Base-by-base conservation (phyloP, 1,284 basidiomycete genomes). In the Porodaedalea pini region DNA sequence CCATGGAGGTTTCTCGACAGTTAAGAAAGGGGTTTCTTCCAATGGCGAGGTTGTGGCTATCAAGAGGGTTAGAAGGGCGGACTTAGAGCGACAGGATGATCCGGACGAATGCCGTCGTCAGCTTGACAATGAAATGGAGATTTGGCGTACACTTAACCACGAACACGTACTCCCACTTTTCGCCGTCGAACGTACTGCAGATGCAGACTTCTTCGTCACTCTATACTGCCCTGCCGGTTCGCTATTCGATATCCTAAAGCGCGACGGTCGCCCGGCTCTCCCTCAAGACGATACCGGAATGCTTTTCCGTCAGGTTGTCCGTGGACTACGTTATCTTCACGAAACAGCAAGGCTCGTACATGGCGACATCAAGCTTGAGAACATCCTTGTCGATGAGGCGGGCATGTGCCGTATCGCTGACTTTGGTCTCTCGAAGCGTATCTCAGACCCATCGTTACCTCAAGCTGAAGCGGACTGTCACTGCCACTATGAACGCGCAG, bases 291-390 rank as follows among this genome's bases (percentile, higher is more conserved):
- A 92, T 58, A 90, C 86, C 0, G 86, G 91, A 52, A 89, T 87
- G 75, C 88, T 94, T 79, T 95, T 98, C 69, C 82, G 88, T 49
- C 94, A 97, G 71, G 84, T 98, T 57, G 91, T 94, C 32, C 79
- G 86, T 47, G 95, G 93, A 10, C 75, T 98, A 63, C 78, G 84
- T 56, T 95, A 94, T 69, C 73, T 99, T 65, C 95, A 98, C 71
- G 83, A 88, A 61, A 80, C 83, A 48, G 88, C 85, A 23, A 75
- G 80, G 15, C 81, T 90, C 63, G 86, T 94, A 54, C 94, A 98
- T 73, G 83, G 92, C 63, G 94, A 99, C 73, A 78, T 99, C 71
- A 99, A 99, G 75, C 83, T 98, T 57, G 96, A 98, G 75, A 99
- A 99, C 74, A 86, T 98, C 48, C 81, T 99, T 52, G 86, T 94